These are phyloP conservation scores for Cordyceps farinosa DNA, from an alignment of 2,329 filamentous ascomycete species.

Conservation along the genomic window DNA sequence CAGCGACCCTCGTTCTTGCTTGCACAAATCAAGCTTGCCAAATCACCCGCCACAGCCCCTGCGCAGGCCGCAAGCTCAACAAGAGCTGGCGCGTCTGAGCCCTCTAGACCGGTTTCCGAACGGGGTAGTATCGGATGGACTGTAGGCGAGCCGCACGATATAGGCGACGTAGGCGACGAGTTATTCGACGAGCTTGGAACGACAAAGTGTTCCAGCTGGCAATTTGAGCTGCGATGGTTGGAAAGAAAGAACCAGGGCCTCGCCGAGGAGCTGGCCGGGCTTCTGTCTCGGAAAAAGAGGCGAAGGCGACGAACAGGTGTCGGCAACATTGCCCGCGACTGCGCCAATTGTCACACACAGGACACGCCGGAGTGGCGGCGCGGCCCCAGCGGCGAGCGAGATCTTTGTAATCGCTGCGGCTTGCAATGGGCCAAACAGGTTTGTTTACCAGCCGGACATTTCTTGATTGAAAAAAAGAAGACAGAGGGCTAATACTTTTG, in stretches of 20 bases:
- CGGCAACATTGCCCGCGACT: constrained; percentile 77
- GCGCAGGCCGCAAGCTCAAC: too few species aligned
- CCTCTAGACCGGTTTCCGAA: too few species aligned
- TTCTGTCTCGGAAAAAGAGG: constrained; percentile 86
- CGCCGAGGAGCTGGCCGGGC: constrained; percentile 77
- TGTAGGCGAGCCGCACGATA: constrained; percentile 61
- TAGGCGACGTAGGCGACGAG: constrained; percentile 73
- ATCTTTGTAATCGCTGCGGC: constrained; percentile 94
- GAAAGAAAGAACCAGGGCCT: constrained; percentile 87
- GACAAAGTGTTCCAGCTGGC: constrained; percentile 90
- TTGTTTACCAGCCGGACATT: constrained; percentile 33
- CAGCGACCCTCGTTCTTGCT: constrained; percentile 84
- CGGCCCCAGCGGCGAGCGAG: constrained; percentile 86
- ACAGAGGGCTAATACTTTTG: neutral
- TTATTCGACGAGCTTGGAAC: constrained; percentile 90
- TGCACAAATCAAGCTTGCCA: constrained; percentile 78
- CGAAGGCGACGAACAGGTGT: constrained; percentile 86
- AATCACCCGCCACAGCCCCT: constrained; percentile 48
- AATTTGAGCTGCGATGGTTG: constrained; percentile 89
- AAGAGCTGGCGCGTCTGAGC: constrained; percentile 30
- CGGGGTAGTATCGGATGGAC: constrained; percentile 46
- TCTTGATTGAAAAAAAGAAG: neutral
- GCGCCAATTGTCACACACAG: constrained; percentile 85
- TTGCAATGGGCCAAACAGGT: constrained; percentile 94
- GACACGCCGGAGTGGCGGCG: constrained; percentile 92